Evolutionary conservation across 1,284 basidiomycete species (phyloP), one percentile per base, ranked within the genome.

Genomic region (Irpex lacteus): DNA sequence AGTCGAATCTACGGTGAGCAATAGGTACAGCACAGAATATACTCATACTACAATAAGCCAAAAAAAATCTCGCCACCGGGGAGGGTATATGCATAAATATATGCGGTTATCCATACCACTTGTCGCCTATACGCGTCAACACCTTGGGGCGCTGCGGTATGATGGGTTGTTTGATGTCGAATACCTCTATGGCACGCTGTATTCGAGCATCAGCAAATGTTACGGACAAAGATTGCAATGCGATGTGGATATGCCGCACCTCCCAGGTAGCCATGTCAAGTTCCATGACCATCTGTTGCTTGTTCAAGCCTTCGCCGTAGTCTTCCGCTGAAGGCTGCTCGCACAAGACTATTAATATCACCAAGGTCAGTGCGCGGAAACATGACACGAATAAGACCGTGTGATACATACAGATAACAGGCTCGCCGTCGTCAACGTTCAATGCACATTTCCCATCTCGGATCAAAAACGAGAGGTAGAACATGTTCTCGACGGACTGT

Each of bases 401-500:
- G 6, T 37, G 13, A 44, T 47, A 19, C 57, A 60, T 71, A 95
- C 94, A 89, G 47, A 95, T 85, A 5, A 89, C 76, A 2, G 91
- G 90, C 70, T 93, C 90, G 1, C 87, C 89, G 0, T 89, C 78
- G 3, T 87, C 80, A 1, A 84, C 83, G 68, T 91, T 86, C 54
- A 94, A 80, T 4, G 88, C 87, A 57, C 89, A 93, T 71, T 86
- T 87, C 11, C 90, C 92, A 69, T 97, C 94, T 55, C 92, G 83
- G 59, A 98, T 91, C 60, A 96, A 81, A 76, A 98, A 98, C 0
- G 95, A 95, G 1, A 97, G 82, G 71, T 97, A 94, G 74, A 98
- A 98, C 19, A 97, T 80, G 73, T 98, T 98, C 76, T 98, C 95
- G 19, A 98, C 92, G 0, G 94, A 94, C 74, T 98, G 95, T 0